Evolutionary conservation across 2,329 filamentous ascomycete species (phyloP).

Genomic region (Calonectria honghensis): DNA sequence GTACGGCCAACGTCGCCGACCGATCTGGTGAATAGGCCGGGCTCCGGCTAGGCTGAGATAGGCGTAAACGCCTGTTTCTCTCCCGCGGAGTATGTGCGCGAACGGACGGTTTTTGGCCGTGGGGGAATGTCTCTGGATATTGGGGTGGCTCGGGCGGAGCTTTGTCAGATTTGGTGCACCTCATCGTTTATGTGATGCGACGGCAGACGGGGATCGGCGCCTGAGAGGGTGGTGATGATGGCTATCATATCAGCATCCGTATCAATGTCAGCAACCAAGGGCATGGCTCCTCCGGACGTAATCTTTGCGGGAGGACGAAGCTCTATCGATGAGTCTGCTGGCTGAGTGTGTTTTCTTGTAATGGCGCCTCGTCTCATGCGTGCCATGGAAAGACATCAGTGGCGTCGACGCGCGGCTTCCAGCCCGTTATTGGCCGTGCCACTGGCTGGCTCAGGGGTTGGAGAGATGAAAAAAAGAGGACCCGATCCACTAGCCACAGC

Average conservation of each 20-base stretch:
- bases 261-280: not conserved
- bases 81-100: not conserved
- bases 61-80: constrained; percentile 4
- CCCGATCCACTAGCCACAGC: constrained; percentile 26
- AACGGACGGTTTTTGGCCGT: not conserved
- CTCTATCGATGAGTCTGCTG: not conserved
- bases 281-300: not conserved
- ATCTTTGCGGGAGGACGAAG: not conserved
- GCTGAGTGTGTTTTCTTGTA: not conserved
- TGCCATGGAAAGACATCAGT: constrained; percentile 4
- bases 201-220: not conserved
- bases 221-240: no score
- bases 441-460: constrained; percentile 14
- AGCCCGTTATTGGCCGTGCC: constrained; percentile 3
- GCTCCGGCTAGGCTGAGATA: not conserved
- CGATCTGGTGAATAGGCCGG: not conserved
- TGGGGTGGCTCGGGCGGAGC: not conserved
- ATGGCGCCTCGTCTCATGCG: not conserved
- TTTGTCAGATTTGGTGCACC: not conserved
- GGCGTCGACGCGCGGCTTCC: constrained; percentile 22
- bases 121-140: not conserved
- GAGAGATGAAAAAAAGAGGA: constrained; percentile 13
- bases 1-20: constrained; percentile 15
- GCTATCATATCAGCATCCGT: not conserved
- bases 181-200: not conserved